Evolutionary conservation across 1,139 yeast genomes (phyloP).

Genomic region (Hanseniaspora uvarum): DNA sequence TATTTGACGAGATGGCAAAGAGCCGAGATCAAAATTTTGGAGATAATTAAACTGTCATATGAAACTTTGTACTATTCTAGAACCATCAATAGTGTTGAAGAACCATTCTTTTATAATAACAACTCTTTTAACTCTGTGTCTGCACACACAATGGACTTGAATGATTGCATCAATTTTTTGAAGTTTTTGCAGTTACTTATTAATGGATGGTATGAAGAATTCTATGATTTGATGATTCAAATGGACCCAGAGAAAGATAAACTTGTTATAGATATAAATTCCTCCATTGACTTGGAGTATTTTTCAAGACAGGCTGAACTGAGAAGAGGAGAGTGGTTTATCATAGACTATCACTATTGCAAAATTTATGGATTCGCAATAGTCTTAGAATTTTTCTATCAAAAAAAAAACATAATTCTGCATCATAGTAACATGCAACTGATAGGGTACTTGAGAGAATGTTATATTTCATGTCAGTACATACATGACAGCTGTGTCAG

Average conservation of each 20-base stretch:
- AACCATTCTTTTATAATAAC: slow-evolving; percentile 10
- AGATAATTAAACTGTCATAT: slow-evolving; percentile 72
- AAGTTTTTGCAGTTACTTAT: slow-evolving; percentile 65
- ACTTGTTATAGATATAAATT: slow-evolving; percentile 27
- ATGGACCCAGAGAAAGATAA: slow-evolving; percentile 31
- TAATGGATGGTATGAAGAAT: slow-evolving; percentile 66
- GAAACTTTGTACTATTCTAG: slow-evolving; percentile 67
- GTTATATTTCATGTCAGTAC: slow-evolving; percentile 76
- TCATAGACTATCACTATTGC: slow-evolving; percentile 76
- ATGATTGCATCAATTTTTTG: slow-evolving; percentile 28
- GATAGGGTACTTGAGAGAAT: slow-evolving; percentile 59
- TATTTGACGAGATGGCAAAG: slow-evolving; percentile 41
- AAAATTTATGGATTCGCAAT: slow-evolving; percentile 73
- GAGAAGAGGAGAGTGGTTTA: slow-evolving; percentile 59
- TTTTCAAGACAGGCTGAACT: slow-evolving; percentile 35
- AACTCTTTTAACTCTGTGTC: slow-evolving; percentile 40
- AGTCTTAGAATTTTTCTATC: slow-evolving; percentile 49
- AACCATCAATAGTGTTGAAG: slow-evolving; percentile 34
- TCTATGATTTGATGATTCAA: slow-evolving; percentile 45
- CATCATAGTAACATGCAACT: slow-evolving; percentile 21
- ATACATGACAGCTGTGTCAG: slow-evolving; percentile 62
- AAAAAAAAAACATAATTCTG: slow-evolving; percentile 24
- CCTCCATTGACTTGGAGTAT: slow-evolving; percentile 28
- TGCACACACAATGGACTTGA: slow-evolving; percentile 57
- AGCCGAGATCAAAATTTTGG: slow-evolving; percentile 70